Evolutionary conservation across 192 early-diverging fungal genomes (phyloP).

Genomic region (Mortierella alpina): DNA sequence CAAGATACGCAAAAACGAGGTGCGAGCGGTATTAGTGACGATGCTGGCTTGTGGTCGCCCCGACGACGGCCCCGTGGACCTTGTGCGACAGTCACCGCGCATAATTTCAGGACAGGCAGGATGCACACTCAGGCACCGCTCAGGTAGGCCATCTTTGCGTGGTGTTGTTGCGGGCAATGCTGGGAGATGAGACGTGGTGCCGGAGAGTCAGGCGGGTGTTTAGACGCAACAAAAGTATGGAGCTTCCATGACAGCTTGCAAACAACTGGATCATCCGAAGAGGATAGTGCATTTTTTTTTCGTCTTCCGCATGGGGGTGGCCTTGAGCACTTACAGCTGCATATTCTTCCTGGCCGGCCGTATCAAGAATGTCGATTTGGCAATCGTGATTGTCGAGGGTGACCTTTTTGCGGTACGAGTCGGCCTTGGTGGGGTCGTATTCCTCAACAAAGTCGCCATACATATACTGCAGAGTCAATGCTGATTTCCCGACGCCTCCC

Average conservation of each 20-base stretch:
- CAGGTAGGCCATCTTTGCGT: not conserved
- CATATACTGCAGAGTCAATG: conserved; percentile 90
- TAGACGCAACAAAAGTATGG: too few relatives aligned
- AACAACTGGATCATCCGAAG: too few relatives aligned
- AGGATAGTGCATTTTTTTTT: too few relatives aligned
- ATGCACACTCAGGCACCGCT: not conserved
- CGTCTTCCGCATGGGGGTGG: too few relatives aligned
- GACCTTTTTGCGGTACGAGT: conserved; percentile 90
- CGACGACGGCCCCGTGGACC: conserved; percentile 1
- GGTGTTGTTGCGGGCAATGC: not conserved
- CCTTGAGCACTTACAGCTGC: conserved; percentile 69
- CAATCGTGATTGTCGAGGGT: conserved; percentile 78
- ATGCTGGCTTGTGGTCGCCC: not conserved
- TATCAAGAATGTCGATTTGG: conserved; percentile 92
- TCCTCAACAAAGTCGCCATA: conserved; percentile 95
- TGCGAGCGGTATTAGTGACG: not conserved
- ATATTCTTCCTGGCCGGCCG: conserved; percentile 92
- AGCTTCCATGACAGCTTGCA: too few relatives aligned
- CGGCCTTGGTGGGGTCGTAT: conserved; percentile 94
- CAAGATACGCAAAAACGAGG: not conserved
- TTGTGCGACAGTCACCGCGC: too few relatives aligned
- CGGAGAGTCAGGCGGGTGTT: too few relatives aligned
- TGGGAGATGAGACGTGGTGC: too few relatives aligned
- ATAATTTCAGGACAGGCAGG: not conserved
- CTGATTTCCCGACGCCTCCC: conserved; percentile 92